phyloP scores from a whole-genome alignment of 2,329 filamentous ascomycete genomes.

The Botrytis medusae region DNA sequence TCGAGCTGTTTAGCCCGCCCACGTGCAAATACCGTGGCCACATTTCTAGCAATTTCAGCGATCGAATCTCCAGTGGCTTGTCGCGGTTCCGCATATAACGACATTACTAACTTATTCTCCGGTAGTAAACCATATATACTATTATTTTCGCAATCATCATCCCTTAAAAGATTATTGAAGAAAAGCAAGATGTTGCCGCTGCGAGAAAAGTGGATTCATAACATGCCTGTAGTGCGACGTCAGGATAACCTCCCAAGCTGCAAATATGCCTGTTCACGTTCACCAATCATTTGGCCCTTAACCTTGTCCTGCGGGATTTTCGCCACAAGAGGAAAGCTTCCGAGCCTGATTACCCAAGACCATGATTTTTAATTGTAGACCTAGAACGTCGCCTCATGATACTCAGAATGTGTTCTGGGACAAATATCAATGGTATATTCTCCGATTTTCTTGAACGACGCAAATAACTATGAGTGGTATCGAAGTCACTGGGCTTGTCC shows the following conservation, averaged over 20 bases:
- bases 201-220: not conserved
- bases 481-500: not conserved
- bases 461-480: conserved; percentile 1
- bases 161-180: not conserved
- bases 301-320: not conserved
- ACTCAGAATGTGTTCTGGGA: not conserved
- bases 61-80: not conserved
- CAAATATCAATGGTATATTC: not conserved
- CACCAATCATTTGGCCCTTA: not conserved
- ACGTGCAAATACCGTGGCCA: conserved; percentile 10
- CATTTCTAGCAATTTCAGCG: conserved; percentile 12
- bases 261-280: not conserved
- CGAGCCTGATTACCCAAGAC: not conserved
- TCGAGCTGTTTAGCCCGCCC: conserved; percentile 7
- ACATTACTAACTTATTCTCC: not conserved
- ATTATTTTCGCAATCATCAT: no score
- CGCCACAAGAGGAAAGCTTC: not conserved
- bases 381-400: not conserved
- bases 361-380: not conserved
- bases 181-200: not conserved
- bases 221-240: not conserved
- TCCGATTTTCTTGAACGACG: not conserved
- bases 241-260: not conserved
- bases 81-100: not conserved
- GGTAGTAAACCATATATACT: not conserved